Conservation (phyloP, 2,329 filamentous ascomycete species). For the Ilyonectria mors-panacis region DNA sequence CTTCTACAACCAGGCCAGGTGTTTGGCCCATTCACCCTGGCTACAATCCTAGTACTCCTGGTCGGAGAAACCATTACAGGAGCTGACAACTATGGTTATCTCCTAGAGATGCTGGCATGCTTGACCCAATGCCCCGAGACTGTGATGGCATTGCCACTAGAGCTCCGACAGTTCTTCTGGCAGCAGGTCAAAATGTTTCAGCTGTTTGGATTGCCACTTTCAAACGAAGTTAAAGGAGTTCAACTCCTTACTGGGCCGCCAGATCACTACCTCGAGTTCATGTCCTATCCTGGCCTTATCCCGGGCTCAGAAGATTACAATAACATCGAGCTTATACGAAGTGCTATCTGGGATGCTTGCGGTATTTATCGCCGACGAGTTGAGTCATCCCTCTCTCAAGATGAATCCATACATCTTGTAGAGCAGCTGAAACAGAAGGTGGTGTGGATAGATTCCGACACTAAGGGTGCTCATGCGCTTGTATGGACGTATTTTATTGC, state of each 20-base stretch:
- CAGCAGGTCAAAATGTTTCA: constrained; percentile 55
- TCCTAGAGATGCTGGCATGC: constrained; percentile 55
- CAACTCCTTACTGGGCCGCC: constrained; percentile 38
- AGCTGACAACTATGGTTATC: constrained; percentile 54
- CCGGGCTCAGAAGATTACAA: constrained; percentile 38
- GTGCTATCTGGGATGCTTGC: constrained; percentile 46
- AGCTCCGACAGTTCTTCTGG: constrained; percentile 46
- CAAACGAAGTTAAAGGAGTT: constrained; percentile 48
- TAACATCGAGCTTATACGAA: constrained; percentile 42
- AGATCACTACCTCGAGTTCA: constrained; percentile 48
- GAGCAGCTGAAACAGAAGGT: constrained; percentile 53
- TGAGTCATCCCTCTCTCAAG: constrained; percentile 33
- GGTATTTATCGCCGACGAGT: constrained; percentile 46
- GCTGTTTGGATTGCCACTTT: constrained; percentile 48
- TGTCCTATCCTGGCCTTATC: constrained; percentile 41
- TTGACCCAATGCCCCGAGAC: constrained; percentile 43
- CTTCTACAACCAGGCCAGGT: constrained; percentile 48
- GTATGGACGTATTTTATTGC: constrained; percentile 60
- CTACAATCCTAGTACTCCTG: constrained; percentile 55
- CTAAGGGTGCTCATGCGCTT: constrained; percentile 54
- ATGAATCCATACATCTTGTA: constrained; percentile 48
- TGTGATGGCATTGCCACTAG: constrained; percentile 33
- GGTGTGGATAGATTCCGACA: constrained; percentile 43
- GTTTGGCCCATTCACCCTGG: constrained; percentile 55
- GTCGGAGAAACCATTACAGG: constrained; percentile 60